Evolutionary conservation across 2,329 filamentous ascomycete species (phyloP).

Genomic region (Colletotrichum tropicicola): DNA sequence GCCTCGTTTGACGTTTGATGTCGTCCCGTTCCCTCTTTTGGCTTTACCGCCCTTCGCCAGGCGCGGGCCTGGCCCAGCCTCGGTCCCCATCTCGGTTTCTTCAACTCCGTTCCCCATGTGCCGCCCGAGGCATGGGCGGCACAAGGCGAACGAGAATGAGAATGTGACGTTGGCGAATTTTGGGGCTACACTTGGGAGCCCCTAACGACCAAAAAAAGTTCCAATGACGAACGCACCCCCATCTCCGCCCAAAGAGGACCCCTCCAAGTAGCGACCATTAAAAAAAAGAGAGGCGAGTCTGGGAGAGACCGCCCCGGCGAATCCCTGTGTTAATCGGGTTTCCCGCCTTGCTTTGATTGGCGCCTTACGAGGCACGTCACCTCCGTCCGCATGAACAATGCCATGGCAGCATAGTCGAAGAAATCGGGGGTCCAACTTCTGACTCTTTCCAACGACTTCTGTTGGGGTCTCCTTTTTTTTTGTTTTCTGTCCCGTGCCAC

Average conservation of each 20-base stretch:
- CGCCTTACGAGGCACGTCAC: slow-evolving; percentile 20
- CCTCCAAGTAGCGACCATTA: too few species aligned
- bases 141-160: background rate
- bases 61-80: background rate
- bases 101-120: background rate
- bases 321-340: slow-evolving; percentile 28
- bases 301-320: background rate
- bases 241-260: too few species aligned
- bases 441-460: background rate
- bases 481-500: too few species aligned
- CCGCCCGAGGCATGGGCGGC: background rate
- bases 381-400: slow-evolving; percentile 20
- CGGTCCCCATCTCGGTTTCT: background rate
- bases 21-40: background rate
- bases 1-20: background rate
- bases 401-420: slow-evolving; percentile 13
- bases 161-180: background rate
- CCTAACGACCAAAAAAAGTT: too few species aligned
- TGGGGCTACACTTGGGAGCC: too few species aligned
- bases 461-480: background rate
- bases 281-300: too few species aligned
- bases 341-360: slow-evolving; percentile 22
- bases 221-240: too few species aligned
- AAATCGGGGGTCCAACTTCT: background rate
- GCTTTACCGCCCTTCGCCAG: slow-evolving; percentile 10